phyloP scores from a whole-genome alignment of 306 rosid species.

The Lathyrus oleraceus region DNA sequence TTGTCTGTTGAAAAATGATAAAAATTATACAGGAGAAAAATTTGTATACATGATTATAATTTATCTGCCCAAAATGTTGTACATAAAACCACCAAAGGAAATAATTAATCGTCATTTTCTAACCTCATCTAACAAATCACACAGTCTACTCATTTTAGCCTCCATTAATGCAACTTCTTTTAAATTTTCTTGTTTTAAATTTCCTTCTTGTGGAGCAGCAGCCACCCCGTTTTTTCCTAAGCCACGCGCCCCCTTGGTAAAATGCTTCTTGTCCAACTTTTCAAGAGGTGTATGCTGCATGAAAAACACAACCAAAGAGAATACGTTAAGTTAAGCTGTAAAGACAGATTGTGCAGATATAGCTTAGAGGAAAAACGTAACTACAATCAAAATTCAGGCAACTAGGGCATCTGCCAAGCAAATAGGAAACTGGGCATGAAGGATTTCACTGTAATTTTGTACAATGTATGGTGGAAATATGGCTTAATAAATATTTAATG shows the following conservation, averaged over 20 bases:
- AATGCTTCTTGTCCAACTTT: slow-evolving; percentile 84
- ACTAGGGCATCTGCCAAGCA: slow-evolving; percentile 26
- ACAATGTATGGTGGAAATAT: neutral
- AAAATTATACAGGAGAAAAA: slow-evolving; percentile 25
- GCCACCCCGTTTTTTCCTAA: slow-evolving; percentile 55
- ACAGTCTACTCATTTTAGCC: slow-evolving; percentile 65
- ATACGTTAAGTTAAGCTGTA: neutral
- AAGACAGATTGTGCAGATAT: neutral
- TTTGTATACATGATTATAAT: neutral
- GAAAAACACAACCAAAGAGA: slow-evolving; percentile 31
- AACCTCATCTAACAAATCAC: slow-evolving; percentile 80
- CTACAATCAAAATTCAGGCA: slow-evolving; percentile 26
- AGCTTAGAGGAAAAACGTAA: slow-evolving; percentile 6
- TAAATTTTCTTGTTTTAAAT: slow-evolving; percentile 50
- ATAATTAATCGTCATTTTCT: slow-evolving; percentile 33
- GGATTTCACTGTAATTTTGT: slow-evolving; percentile 1
- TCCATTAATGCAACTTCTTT: slow-evolving; percentile 82
- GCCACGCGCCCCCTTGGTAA: slow-evolving; percentile 68
- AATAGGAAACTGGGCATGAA: neutral
- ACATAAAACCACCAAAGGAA: slow-evolving; percentile 28
- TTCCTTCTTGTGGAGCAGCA: slow-evolving; percentile 51
- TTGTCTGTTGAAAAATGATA: slow-evolving; percentile 56
- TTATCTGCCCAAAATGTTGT: neutral
- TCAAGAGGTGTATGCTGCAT: slow-evolving; percentile 83
- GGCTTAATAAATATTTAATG: slow-evolving; percentile 5